Evolutionary conservation across 345 rosid genomes (phyloP).

Genomic region (Lumnitzera racemosa): DNA sequence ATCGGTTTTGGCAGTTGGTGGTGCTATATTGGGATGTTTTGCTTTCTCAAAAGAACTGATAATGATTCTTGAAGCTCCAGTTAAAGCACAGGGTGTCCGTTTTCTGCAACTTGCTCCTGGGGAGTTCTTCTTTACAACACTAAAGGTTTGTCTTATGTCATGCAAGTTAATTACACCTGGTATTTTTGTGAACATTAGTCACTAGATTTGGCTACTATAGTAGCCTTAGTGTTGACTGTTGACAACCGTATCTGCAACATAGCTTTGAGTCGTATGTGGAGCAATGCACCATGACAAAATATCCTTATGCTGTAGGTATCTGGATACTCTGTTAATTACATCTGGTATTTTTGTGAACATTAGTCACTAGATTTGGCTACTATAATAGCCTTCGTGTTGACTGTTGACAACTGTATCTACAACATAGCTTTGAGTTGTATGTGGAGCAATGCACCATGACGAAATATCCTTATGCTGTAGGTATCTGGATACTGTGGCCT

Average conservation of each 20-base stretch:
- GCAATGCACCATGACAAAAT: no score
- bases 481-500: slow-evolving; percentile 97
- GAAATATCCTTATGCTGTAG: slow-evolving; percentile 28
- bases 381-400: not conserved
- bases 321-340: not conserved
- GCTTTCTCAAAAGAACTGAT: slow-evolving; percentile 84
- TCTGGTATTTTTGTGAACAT: no score
- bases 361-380: no score
- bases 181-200: no score
- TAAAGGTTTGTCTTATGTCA: slow-evolving; percentile 46
- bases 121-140: slow-evolving; percentile 93
- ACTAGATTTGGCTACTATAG: no score
- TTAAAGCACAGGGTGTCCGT: slow-evolving; percentile 80
- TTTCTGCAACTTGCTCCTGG: slow-evolving; percentile 97
- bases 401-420: not conserved
- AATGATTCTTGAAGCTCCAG: slow-evolving; percentile 94
- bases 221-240: not conserved
- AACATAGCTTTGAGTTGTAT: not conserved
- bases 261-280: no score
- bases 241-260: not conserved
- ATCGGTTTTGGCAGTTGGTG: slow-evolving; percentile 92
- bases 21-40: slow-evolving; percentile 86
- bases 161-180: not conserved
- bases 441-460: no score
- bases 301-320: no score